Conservation (phyloP, 371 early-diverging fungal species). For the Apophysomyces sp. region DNA sequence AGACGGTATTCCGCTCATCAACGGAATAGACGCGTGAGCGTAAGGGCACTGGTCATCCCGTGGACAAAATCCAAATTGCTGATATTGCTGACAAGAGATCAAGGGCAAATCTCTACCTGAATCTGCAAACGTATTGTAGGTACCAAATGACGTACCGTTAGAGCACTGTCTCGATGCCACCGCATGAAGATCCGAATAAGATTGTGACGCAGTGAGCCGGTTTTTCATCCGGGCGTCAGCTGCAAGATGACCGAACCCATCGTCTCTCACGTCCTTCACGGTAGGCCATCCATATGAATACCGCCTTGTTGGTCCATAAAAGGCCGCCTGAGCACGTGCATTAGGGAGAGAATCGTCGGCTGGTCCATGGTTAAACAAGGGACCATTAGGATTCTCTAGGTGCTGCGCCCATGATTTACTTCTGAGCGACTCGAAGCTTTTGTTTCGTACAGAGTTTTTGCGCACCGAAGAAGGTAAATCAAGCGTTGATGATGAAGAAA, state of each 20-base stretch:
- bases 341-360: constrained; percentile 9
- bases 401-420: constrained; percentile 54
- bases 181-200: constrained; percentile 31
- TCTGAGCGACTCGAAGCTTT: constrained; percentile 39
- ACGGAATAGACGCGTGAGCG: constrained; percentile 30
- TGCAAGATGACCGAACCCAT: constrained; percentile 4
- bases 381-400: constrained; percentile 17
- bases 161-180: constrained; percentile 6
- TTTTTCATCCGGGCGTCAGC: constrained; percentile 7
- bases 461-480: constrained; percentile 38
- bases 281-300: constrained; percentile 34
- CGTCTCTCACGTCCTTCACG: constrained; percentile 5
- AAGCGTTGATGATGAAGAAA: constrained; percentile 43
- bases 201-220: constrained; percentile 24
- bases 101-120: constrained; percentile 4
- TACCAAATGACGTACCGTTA: neutral
- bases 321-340: constrained; percentile 28
- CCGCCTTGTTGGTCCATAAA: constrained; percentile 25
- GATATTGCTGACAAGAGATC: constrained; percentile 36
- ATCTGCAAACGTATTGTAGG: neutral
- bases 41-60: constrained; percentile 61
- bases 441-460: constrained; percentile 24
- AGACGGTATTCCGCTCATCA: neutral
- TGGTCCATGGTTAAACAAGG: constrained; percentile 3
- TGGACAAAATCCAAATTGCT: constrained; percentile 60